Conservation (phyloP, 2,329 filamentous ascomycete genomes). For the Colletotrichum salicis region DNA sequence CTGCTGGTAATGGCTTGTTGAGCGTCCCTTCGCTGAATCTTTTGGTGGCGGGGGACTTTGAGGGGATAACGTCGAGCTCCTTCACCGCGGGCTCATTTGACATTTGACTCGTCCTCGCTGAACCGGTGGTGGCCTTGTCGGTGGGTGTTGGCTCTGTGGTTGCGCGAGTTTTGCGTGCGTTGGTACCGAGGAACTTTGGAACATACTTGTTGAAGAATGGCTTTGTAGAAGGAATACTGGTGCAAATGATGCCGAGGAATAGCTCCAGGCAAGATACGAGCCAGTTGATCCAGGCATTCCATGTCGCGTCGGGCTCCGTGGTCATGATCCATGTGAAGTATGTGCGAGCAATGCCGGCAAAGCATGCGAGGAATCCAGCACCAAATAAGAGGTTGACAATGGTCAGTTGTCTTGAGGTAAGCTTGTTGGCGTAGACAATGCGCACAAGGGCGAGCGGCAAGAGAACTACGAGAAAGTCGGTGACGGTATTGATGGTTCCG, state of each 20-base stretch:
- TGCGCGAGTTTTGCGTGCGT: not conserved
- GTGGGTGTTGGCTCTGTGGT: not conserved
- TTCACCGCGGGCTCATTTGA: conserved; percentile 6
- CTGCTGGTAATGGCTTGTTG: conserved; percentile 45
- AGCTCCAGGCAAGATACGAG: conserved; percentile 52
- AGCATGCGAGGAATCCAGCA: conserved; percentile 59
- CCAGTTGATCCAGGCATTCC: conserved; percentile 49
- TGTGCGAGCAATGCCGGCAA: conserved; percentile 50
- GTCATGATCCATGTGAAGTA: conserved; percentile 48
- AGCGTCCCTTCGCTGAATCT: conserved; percentile 26
- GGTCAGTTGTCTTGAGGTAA: conserved; percentile 58
- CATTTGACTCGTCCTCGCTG: conserved; percentile 1
- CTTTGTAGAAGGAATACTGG: conserved; percentile 56
- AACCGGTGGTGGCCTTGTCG: conserved; percentile 16
- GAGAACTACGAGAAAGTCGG: conserved; percentile 65
- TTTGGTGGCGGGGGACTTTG: not conserved
- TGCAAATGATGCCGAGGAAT: conserved; percentile 57
- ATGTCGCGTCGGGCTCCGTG: conserved; percentile 47
- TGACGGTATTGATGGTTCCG: conserved; percentile 68
- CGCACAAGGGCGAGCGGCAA: conserved; percentile 60
- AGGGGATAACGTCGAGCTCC: not conserved
- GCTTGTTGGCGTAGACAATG: conserved; percentile 45
- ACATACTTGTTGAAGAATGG: conserved; percentile 54
- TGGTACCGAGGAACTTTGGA: conserved; percentile 41
- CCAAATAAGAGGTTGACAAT: conserved; percentile 60